These are phyloP conservation scores for Malus hybrid DNA, from an alignment of 331 rosid genomes.

Conservation along the genomic window DNA sequence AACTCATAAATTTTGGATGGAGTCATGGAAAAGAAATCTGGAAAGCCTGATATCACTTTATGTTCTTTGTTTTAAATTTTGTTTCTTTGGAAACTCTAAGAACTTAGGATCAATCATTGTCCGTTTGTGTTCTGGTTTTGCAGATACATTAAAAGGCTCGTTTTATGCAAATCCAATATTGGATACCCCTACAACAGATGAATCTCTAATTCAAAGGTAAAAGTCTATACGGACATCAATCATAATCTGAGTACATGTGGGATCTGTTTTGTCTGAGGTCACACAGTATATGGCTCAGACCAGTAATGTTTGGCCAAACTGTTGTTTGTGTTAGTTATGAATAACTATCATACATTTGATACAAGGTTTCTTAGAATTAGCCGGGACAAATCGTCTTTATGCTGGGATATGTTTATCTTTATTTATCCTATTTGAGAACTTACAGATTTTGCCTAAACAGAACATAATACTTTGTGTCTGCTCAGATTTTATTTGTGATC, in stretches of 20 bases:
- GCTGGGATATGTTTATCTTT: background rate
- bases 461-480: background rate
- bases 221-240: background rate
- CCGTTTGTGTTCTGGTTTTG: constrained; percentile 4
- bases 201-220: constrained; percentile 67
- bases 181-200: constrained; percentile 78
- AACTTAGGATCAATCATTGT: background rate
- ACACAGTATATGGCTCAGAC: background rate
- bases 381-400: background rate
- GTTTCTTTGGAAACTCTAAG: background rate
- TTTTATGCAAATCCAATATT: constrained; percentile 89
- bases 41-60: constrained; percentile 62
- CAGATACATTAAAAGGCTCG: constrained; percentile 89
- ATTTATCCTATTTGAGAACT: constrained; percentile 4
- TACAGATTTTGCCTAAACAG: constrained; percentile 2
- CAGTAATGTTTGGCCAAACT: background rate
- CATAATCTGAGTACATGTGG: constrained; percentile 1
- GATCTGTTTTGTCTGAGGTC: constrained; percentile 6
- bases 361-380: background rate
- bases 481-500: constrained; percentile 2
- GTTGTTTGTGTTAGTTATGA: background rate
- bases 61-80: background rate
- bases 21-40: too few relatives aligned
- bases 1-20: constrained; percentile 73
- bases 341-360: background rate